Conservation (phyloP, 805 yeast species). For the Hanseniaspora hatyaiensis region DNA sequence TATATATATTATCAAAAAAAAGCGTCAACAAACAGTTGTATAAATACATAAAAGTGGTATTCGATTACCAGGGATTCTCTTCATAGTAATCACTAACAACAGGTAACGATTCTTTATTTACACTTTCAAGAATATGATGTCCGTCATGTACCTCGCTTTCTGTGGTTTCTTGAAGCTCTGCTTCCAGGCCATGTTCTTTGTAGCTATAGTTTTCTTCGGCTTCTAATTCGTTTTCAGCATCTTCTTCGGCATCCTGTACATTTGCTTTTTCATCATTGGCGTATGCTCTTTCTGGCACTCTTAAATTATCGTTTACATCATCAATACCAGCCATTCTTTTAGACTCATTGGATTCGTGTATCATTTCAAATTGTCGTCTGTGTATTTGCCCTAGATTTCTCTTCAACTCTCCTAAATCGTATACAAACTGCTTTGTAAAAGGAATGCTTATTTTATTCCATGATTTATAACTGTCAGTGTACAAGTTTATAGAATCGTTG, state of each 20-base stretch:
- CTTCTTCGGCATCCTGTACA: not conserved
- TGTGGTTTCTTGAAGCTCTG: too few relatives aligned
- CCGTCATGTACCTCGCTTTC: too few relatives aligned
- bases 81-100: constrained; percentile 44
- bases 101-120: constrained; percentile 23
- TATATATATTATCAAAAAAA: not conserved
- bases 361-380: constrained; percentile 5
- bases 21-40: too few relatives aligned
- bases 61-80: constrained; percentile 51
- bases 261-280: too few relatives aligned
- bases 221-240: constrained; percentile 2
- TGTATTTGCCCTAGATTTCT: not conserved
- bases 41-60: not conserved
- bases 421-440: not conserved
- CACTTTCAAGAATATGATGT: constrained; percentile 19
- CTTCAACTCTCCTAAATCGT: not conserved
- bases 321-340: constrained; percentile 4
- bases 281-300: constrained; percentile 15
- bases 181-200: too few relatives aligned
- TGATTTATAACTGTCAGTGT: not conserved
- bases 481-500: not conserved
- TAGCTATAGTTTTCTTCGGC: too few relatives aligned
- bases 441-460: constrained; percentile 4
- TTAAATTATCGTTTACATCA: constrained; percentile 17
- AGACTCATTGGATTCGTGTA: constrained; percentile 22